Evolutionary conservation across 1,284 basidiomycete species (phyloP), one percentile per base, ranked within the genome.

Genomic region (Macrocystidia cucumis): DNA sequence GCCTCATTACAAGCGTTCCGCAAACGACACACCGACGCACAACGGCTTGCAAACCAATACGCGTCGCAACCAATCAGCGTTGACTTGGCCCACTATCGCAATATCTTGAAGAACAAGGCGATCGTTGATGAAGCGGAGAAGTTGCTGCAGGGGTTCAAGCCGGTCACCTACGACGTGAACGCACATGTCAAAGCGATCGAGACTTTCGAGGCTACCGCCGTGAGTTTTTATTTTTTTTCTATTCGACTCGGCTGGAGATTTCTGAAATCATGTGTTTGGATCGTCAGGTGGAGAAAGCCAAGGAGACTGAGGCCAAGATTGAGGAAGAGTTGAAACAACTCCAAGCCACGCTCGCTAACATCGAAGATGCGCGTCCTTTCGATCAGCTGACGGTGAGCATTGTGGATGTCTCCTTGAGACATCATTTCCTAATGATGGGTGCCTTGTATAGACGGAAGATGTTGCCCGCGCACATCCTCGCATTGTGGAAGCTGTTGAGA

Each of bases 341-440:
- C 51, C 86, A 92, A 65, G 79, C 78, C 29, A 98, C 96, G 24
- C 83, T 98, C 45, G 81, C 87, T 51, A 98, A 99, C 78, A 98
- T 98, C 48, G 84, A 98, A 71, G 83, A 95, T 37, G 93, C 95
- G 32, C 86, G 96, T 63, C 88, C 95, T 16, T 98, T 98, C 68
- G 92, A 98, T 59, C 89, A 98, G 59, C 75, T 99, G 48, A 95
- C 91, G 34, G 90, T 93, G 23, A 39, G 61, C 45, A n/a, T n/a
- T 23, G 29, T 12, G 11, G n/a, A 30, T 30, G 14, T 3, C 11
- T 16, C 5, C 29, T 30, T 16, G n/a, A n/a, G n/a, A n/a, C n/a
- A n/a, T 20, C 16, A 21, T 31, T 16, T 22, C 19, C 19, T 28
- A 38, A 20, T 26, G 26, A 18, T 35, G 11, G 39, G 7, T 27